Evolutionary conservation across 306 rosid species (phyloP).

Genomic region (Corylus heterophylla): DNA sequence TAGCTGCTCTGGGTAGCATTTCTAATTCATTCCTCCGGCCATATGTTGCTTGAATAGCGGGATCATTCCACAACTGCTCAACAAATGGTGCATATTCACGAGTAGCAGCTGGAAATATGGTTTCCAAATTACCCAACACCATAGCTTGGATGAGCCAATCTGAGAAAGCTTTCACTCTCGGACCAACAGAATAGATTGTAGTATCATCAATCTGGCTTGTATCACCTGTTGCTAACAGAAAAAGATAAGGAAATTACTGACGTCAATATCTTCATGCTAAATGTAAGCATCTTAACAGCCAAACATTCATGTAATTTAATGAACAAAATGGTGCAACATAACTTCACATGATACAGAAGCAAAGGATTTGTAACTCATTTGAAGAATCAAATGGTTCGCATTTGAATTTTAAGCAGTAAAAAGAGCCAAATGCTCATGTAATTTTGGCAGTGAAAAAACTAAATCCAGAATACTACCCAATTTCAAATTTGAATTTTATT

Average conservation of each 20-base stretch:
- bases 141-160: conserved; percentile 63
- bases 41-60: conserved; percentile 79
- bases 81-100: conserved; percentile 53
- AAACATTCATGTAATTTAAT: neutral
- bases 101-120: conserved; percentile 57
- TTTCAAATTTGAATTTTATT: neutral
- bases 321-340: neutral
- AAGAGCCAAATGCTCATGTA: neutral
- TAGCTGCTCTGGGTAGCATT: conserved; percentile 65
- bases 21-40: conserved; percentile 62
- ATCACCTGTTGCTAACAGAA: conserved; percentile 37
- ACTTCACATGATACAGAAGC: neutral
- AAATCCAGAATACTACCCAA: neutral
- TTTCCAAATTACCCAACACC: conserved; percentile 54
- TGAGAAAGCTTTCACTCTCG: conserved; percentile 52
- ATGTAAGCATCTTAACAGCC: neutral
- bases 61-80: conserved; percentile 70
- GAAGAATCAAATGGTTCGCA: neutral
- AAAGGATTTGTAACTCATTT: neutral
- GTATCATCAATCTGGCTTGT: conserved; percentile 28
- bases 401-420: neutral
- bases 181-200: conserved; percentile 51
- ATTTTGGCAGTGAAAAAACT: neutral
- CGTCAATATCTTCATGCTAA: neutral
- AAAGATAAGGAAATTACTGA: conserved; percentile 4